These are phyloP conservation scores for Aspergillus heteromorphus DNA, from an alignment of 495 filamentous ascomycete genomes.

Conservation along the genomic window DNA sequence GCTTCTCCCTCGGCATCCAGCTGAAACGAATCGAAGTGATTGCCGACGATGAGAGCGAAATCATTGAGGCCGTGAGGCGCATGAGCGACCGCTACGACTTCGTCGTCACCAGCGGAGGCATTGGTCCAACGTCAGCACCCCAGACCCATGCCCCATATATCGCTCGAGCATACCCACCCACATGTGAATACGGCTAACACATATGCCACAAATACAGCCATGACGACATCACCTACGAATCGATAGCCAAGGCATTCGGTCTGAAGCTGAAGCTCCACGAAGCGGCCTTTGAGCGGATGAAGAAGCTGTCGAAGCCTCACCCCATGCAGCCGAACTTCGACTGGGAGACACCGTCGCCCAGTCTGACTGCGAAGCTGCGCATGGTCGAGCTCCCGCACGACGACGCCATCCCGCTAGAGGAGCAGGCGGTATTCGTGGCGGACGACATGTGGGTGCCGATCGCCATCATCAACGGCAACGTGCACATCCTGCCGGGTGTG, in stretches of 20 bases:
- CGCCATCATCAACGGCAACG: conserved; percentile 79
- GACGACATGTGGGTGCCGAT: conserved; percentile 89
- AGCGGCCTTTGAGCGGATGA: conserved; percentile 75
- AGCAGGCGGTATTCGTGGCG: conserved; percentile 70
- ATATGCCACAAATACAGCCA: conserved; percentile 51
- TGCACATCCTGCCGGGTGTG: conserved; percentile 90
- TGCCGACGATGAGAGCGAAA: conserved; percentile 82
- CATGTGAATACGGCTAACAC: not conserved
- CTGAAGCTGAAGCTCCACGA: conserved; percentile 72
- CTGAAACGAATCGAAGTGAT: conserved; percentile 90
- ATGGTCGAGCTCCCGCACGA: conserved; percentile 88
- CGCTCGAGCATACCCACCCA: not conserved
- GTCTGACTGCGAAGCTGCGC: conserved; percentile 70
- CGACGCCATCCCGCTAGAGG: conserved; percentile 47
- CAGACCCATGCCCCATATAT: conserved; percentile 8
- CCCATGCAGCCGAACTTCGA: conserved; percentile 69
- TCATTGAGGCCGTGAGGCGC: conserved; percentile 76
- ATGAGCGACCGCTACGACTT: conserved; percentile 90
- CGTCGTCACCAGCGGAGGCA: conserved; percentile 90
- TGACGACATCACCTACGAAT: conserved; percentile 95
- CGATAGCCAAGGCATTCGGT: conserved; percentile 83
- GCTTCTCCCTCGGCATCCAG: conserved; percentile 84
- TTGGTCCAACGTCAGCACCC: conserved; percentile 79
- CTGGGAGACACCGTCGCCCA: conserved; percentile 77
- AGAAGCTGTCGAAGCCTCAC: conserved; percentile 65